Conservation (phyloP, 352 stramenopile species). For the Globisporangium cystogenes region DNA sequence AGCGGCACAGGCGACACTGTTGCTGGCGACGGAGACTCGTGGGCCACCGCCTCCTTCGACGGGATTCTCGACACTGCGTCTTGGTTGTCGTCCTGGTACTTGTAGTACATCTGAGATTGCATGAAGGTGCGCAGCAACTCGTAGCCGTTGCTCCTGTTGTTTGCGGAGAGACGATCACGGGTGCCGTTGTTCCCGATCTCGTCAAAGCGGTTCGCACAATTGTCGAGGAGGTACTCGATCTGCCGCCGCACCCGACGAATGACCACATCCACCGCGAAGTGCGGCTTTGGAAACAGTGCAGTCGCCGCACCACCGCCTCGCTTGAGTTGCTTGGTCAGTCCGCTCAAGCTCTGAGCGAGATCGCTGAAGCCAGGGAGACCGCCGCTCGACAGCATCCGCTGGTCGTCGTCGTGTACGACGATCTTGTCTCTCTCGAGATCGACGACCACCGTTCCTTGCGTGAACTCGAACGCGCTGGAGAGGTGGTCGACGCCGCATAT, state of each 20-base stretch:
- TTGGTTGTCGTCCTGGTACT: constrained; percentile 37
- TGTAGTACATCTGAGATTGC: constrained; percentile 51
- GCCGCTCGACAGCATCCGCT: constrained; percentile 5
- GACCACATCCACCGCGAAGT: constrained; percentile 35
- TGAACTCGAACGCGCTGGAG: constrained; percentile 27
- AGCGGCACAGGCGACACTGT: not conserved
- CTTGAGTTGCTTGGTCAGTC: constrained; percentile 24
- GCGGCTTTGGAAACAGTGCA: not conserved
- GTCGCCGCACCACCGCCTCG: not conserved
- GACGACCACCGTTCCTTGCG: constrained; percentile 29
- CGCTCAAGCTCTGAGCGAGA: constrained; percentile 28
- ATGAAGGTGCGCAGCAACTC: constrained; percentile 25
- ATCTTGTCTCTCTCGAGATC: constrained; percentile 26
- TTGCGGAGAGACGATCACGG: not conserved
- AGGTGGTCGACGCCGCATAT: constrained; percentile 47
- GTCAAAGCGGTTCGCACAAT: constrained; percentile 8
- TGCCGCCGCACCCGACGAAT: constrained; percentile 40
- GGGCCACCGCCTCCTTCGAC: not conserved
- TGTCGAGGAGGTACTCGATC: constrained; percentile 28
- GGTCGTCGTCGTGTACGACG: constrained; percentile 29
- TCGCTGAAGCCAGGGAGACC: constrained; percentile 24
- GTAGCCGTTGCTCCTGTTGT: constrained; percentile 6
- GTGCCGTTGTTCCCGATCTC: not conserved
- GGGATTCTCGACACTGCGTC: not conserved
- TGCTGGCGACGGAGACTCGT: not conserved